A percentile compares a stretch with the other conserved stretches of the same genome.
These are phyloP conservation scores for Cubamyces lactineus DNA, from an alignment of 768 basidiomycete species.

Conservation along the genomic window DNA sequence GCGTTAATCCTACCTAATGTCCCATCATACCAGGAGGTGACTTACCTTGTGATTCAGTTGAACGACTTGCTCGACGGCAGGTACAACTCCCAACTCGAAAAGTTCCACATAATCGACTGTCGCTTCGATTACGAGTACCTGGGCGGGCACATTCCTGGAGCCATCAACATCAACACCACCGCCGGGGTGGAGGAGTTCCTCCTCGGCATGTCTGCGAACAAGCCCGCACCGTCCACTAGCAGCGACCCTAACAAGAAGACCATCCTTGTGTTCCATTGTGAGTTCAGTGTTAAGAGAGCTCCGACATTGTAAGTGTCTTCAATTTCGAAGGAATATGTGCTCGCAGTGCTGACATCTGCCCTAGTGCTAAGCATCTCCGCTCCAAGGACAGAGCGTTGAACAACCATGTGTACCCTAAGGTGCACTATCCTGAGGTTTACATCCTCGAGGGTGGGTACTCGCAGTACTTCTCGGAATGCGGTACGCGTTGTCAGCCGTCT, in stretches of 20 bases:
- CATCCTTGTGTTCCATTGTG: conserved; percentile 95
- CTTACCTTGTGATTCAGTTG: conserved; percentile 52
- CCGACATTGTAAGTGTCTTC: conserved; percentile 81
- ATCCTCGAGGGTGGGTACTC: conserved; percentile 96
- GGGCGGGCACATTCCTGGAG: conserved; percentile 92
- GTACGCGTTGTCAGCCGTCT: conserved; percentile 73
- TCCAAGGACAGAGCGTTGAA: conserved; percentile 89
- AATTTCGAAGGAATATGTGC: not conserved
- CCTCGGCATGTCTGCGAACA: conserved; percentile 56
- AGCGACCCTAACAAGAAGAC: conserved; percentile 78
- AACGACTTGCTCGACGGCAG: conserved; percentile 76
- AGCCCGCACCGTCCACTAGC: conserved; percentile 71
- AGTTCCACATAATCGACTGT: conserved; percentile 89
- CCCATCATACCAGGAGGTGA: not conserved
- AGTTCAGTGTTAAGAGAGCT: conserved; percentile 93
- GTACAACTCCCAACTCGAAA: conserved; percentile 64
- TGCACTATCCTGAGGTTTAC: conserved; percentile 96
- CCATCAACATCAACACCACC: conserved; percentile 88
- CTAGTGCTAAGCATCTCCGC: conserved; percentile 90
- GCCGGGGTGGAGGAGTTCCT: conserved; percentile 79
- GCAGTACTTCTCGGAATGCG: conserved; percentile 74
- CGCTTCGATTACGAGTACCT: conserved; percentile 96
- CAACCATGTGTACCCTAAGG: conserved; percentile 85
- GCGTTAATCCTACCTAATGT: conserved; percentile 33
- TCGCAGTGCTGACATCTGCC: not conserved